Conservation (phyloP, 2,329 filamentous ascomycete species). For the Falciphora oryzae region DNA sequence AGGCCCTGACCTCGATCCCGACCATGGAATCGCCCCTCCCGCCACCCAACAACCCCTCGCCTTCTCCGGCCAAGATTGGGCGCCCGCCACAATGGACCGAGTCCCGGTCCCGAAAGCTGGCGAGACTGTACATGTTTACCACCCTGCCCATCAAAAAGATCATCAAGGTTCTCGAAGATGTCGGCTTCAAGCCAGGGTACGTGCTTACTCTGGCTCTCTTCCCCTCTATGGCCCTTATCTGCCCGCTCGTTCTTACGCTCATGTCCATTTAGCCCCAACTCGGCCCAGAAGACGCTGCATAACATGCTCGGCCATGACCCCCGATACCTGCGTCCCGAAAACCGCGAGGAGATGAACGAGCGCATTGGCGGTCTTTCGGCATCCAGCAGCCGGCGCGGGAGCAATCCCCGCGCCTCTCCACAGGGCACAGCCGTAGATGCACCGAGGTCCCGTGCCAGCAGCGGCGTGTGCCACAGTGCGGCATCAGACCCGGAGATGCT, state of each 20-base stretch:
- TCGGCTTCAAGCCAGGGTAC: conserved; percentile 41
- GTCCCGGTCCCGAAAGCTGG: conserved; percentile 46
- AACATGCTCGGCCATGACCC: conserved; percentile 52
- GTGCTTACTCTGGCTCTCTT: conserved; percentile 16
- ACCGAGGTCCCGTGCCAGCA: neutral
- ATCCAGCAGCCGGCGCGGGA: conserved; percentile 30
- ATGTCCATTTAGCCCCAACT: conserved; percentile 40
- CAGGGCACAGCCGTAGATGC: conserved; percentile 11
- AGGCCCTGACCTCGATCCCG: neutral
- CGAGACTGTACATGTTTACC: conserved; percentile 52
- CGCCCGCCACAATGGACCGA: conserved; percentile 52
- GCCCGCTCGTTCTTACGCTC: neutral
- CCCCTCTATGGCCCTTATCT: conserved; percentile 11
- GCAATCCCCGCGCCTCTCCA: neutral
- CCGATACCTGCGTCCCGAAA: conserved; percentile 49
- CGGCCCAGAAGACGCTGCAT: conserved; percentile 53
- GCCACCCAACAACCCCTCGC: neutral
- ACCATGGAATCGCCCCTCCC: neutral
- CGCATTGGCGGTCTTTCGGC: conserved; percentile 40
- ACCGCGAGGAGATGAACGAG: conserved; percentile 43
- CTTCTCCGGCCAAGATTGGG: conserved; percentile 32
- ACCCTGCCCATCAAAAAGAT: conserved; percentile 47
- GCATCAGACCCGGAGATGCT: neutral
- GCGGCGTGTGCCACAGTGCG: neutral
- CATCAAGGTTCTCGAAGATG: conserved; percentile 39